Base-by-base conservation (phyloP, 192 early-diverging fungal species). In the Linnemannia zychae region DNA sequence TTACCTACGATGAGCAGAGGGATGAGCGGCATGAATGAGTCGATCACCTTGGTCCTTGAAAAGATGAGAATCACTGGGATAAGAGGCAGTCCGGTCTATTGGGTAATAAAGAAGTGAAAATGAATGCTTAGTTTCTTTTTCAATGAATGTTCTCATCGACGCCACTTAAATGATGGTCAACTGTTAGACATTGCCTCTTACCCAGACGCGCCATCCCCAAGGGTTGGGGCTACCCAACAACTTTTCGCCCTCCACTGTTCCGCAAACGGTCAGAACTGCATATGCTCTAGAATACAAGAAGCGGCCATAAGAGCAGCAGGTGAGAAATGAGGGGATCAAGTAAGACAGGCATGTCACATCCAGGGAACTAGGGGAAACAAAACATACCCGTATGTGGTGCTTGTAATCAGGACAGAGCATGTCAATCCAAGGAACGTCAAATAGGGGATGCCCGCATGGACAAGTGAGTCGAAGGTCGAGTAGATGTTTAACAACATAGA, bases 231-330 rank as follows among this genome's bases (percentile, higher is more conserved):
- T 78, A 15, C 91, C 89, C 53, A 95, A 79, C 20, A 95, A 77
- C 36, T 84, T 76, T 72, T 91, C 88, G 63, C 93, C 93, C n/a
- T 95, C 90, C 11, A 82, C 75, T 11, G 89, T 88, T 28, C 95
- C 95, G 78, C 93, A 93, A 44, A 94, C 86, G 40, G 92, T 91
- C 68, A 95, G 77, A 73, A 95, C 89, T 15, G 95, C 88, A 67
- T 92, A 92, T 13, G 93, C 93, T 12, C 93, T 90, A 79, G 28
- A 33, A 3, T 0, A 40, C 5, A 7, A 38, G 16, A 16, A 40
- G 12, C 7, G 36, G 17, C 11, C 24, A 50, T 20, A 20, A 75
- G 52, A 28, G 13, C 31, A 17, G 24, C 9, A 48, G n/a, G 63
- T 47, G 37, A 52, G 24, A 57, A 46, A 70, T 7, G 20, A 12